Conservation (phyloP, 148 eudicot genomes). For the Rhododendron vialii region DNA sequence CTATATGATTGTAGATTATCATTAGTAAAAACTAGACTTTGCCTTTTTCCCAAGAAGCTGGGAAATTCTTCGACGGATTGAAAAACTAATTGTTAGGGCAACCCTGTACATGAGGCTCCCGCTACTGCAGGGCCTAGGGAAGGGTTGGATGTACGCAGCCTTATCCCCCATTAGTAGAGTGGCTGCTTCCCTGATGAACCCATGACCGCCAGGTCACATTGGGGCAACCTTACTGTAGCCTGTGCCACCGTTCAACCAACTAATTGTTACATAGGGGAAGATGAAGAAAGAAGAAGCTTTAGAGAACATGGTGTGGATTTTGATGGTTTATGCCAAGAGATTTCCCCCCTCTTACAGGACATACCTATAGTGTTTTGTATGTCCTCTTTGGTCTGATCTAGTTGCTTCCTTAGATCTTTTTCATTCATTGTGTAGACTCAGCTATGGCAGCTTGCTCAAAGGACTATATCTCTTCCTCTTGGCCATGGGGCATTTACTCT, state of each 20-base stretch:
- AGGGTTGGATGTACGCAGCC: neutral
- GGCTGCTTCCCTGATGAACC: neutral
- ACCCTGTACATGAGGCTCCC: too few species aligned
- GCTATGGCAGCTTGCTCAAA: slow-evolving; percentile 95
- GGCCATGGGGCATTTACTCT: slow-evolving; percentile 98
- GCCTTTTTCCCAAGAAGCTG: too few species aligned
- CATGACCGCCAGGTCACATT: neutral
- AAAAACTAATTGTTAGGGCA: too few species aligned
- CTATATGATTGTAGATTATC: too few species aligned
- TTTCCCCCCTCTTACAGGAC: neutral
- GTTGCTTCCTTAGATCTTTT: neutral
- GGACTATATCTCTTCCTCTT: slow-evolving; percentile 92
- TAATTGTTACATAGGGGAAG: too few species aligned
- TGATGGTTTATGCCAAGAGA: too few species aligned
- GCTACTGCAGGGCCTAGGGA: too few species aligned
- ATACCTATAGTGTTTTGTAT: neutral
- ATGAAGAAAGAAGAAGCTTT: too few species aligned
- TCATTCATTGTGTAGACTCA: slow-evolving; percentile 51
- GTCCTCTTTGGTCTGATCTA: slow-evolving; percentile 1
- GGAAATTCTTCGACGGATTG: too few species aligned
- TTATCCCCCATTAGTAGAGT: neutral
- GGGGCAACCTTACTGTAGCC: neutral
- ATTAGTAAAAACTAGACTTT: too few species aligned
- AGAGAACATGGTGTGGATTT: too few species aligned
- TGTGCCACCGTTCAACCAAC: neutral